Base-by-base conservation (phyloP, 164 flowering plant species). In the Umbilicus rupestris region DNA sequence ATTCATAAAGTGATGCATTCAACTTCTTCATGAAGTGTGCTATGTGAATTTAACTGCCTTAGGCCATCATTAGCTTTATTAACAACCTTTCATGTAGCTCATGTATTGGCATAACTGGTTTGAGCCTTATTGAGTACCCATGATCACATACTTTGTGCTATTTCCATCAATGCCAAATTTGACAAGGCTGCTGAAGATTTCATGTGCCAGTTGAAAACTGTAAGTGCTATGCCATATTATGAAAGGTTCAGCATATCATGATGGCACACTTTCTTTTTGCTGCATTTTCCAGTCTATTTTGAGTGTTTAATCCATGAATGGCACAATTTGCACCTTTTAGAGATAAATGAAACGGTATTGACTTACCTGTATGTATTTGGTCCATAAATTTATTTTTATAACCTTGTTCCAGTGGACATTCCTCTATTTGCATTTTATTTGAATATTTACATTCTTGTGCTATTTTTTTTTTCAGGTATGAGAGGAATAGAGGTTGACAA, bases 91-190 rank as follows among this genome's bases (percentile, higher is more conserved):
- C 24, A 24, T 8, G 20, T 24, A 19, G 5, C 52, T 47, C 22
- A 50, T 20, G 60, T 55, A 28, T 14, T 26, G 60, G 19, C 60
- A 50, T 9, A 20, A n/a, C 28, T 50, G 31, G 33, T 28, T 11
- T 55, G 33, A 28, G 31, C 19, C 33, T 29, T 33, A 28, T 55
- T 30, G 60, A 55, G 60, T 55, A 26, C 33, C 33, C 35, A 55
- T 28, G 17, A 55, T 26, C 60, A 14, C 15, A 28, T 33, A 16
- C 33, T 14, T 26, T 28, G 60, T 26, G 60, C 60, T 55, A 55
- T 55, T 55, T 28, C 60, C 60, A 55, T 52, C 58, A 24, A 52
- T 52, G 58, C 29, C 58, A 52, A 52, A 50, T 24, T 52, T 24
- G 58, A 52, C 0, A 55, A 55, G 29, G 60, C 60, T 55, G 60